Evolutionary conservation across 2,329 filamentous ascomycete species (phyloP).

Genomic region (Aureobasidium sp.): DNA sequence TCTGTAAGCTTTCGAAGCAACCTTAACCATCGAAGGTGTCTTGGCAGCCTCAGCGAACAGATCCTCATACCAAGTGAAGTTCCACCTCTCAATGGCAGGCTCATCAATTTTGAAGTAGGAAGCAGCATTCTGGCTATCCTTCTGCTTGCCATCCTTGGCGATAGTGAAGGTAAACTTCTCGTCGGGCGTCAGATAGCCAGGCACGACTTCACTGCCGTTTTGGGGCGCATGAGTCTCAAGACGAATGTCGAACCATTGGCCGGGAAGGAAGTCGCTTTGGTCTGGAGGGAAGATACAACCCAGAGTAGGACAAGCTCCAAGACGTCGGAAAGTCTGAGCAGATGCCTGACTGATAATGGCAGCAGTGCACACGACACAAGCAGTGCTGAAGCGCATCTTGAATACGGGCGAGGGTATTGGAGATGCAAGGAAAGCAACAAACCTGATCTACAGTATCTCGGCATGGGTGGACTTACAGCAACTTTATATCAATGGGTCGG

Average conservation of each 20-base stretch:
- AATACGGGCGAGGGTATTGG: not conserved
- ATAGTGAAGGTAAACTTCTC: conserved; percentile 70
- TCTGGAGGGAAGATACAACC: conserved; percentile 52
- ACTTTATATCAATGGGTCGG: not conserved
- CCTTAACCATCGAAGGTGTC: conserved; percentile 67
- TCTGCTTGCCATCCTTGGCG: conserved; percentile 50
- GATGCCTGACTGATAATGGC: conserved; percentile 15
- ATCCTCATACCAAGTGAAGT: conserved; percentile 78
- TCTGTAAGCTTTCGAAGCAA: conserved; percentile 72
- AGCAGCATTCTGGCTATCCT: conserved; percentile 46
- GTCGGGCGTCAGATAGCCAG: conserved; percentile 54
- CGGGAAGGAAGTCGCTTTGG: conserved; percentile 72
- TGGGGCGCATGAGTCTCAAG: conserved; percentile 74
- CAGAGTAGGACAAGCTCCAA: conserved; percentile 50
- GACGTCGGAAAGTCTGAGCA: conserved; percentile 50
- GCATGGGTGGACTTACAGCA: not conserved
- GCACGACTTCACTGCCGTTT: conserved; percentile 74
- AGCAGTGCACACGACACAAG: conserved; percentile 11
- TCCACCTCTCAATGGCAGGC: conserved; percentile 70
- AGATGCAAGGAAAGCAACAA: too few species aligned
- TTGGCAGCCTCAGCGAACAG: conserved; percentile 68
- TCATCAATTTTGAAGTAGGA: conserved; percentile 65
- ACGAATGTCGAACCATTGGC: conserved; percentile 77
- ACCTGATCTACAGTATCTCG: not conserved
- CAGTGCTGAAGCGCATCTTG: conserved; percentile 11